These are phyloP conservation scores for Yarrowia deformans DNA, from an alignment of 805 yeast genomes.

Conservation along the genomic window DNA sequence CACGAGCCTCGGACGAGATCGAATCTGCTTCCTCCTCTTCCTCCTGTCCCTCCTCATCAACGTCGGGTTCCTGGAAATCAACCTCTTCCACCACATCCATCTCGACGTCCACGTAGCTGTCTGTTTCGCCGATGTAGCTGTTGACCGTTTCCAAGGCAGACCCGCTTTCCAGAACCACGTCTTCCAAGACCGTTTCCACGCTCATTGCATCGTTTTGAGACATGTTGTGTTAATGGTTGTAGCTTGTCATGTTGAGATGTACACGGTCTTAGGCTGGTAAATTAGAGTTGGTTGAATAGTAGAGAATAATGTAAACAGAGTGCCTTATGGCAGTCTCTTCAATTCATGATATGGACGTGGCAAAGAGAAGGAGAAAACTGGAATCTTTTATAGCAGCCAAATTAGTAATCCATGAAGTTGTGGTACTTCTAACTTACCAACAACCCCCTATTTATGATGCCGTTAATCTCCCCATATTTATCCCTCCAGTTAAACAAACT, in stretches of 20 bases:
- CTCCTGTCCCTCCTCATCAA: slow-evolving; percentile 1
- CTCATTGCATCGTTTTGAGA: slow-evolving; percentile 1
- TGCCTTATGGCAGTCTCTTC: background rate
- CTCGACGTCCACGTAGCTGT: background rate
- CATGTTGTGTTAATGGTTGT: background rate
- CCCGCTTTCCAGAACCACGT: background rate
- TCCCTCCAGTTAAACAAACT: background rate
- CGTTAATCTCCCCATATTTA: background rate
- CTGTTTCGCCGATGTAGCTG: background rate
- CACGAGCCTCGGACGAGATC: background rate
- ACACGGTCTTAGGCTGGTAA: no score
- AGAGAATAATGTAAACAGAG: background rate
- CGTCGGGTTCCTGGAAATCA: background rate
- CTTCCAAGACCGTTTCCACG: background rate
- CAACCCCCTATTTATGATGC: no score
- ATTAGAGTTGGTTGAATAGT: background rate
- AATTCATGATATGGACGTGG: background rate
- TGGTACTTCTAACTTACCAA: background rate
- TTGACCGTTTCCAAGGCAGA: background rate
- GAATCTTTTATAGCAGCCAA: background rate
- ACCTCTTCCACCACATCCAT: background rate
- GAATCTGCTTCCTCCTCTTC: slow-evolving; percentile 4
- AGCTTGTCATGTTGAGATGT: background rate
- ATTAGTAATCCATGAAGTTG: background rate
- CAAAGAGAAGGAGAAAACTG: background rate